Base-by-base conservation (phyloP, 129 eudicot genomes). In the Calendula officinalis region DNA sequence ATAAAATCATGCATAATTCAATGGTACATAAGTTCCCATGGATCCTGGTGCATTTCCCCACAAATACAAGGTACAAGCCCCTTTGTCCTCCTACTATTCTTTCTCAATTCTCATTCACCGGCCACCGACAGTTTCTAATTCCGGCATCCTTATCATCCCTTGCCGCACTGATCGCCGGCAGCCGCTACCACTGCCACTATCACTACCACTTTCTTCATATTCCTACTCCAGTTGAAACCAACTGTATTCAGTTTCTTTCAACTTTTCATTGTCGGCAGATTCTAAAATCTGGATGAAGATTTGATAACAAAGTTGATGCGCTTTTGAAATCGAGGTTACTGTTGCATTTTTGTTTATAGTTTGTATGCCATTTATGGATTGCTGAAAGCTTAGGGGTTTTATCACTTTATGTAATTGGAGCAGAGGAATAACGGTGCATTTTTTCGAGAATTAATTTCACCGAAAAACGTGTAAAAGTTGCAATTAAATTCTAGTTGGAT, bases 111-210 rank as follows among this genome's bases (percentile, higher is more conserved):
- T 52, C 70, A 27, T 42, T 40, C 32, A 43, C 79, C 62, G 71
- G 71, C 67, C 82, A 60, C 79, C 79, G 75, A 81, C 76, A 60
- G 44, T 54, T 68, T 39, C 62, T 47, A 15, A 55, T 75, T 67
- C 78, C 83, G 79, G 75, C 73, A 11, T 61, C 50, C 57, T 14
- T 39, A 14, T 48, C 53, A 36, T 36, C 56, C n/a, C 32, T 45
- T 41, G 44, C 54, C 62, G 36, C 8, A 16, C 3, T 8, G 34
- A 11, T 32, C 51, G 41, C 67, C 61, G 68, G 61, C 69, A 2
- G 30, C 30, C 30, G 30, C 30, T 22, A 0, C 30, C 30, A 22
- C n/a, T n/a, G 8, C 7, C 22, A 34, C 10, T 13, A n/a, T 34
- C 58, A 45, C 69, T 36, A 34, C 55, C 68, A 44, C 27, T 44